Conservation (phyloP, 1,284 basidiomycete species). For the Microbotryum scabiosae region DNA sequence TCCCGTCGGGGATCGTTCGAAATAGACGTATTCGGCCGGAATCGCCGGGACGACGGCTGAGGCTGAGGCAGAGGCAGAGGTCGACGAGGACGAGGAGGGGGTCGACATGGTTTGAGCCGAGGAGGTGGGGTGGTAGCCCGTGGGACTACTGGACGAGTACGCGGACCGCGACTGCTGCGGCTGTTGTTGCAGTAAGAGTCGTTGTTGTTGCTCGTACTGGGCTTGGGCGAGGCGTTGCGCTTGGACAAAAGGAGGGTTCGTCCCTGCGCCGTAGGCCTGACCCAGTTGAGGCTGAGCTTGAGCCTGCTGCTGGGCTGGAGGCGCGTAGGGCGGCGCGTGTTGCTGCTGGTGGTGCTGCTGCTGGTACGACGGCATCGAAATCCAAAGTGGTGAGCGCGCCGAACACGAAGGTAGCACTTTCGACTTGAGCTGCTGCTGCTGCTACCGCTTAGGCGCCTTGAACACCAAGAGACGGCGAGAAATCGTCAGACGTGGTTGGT, state of each 20-base stretch:
- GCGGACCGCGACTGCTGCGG: constrained; percentile 8
- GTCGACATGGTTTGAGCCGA: constrained; percentile 2
- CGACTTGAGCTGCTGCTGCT: too few relatives aligned
- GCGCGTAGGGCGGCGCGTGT: not conserved
- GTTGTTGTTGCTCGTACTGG: constrained; percentile 9
- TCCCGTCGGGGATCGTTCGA: constrained; percentile 72
- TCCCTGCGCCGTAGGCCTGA: constrained; percentile 16
- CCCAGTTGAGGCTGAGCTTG: constrained; percentile 8
- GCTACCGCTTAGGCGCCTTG: too few relatives aligned
- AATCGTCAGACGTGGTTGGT: too few relatives aligned
- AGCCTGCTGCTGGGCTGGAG: not conserved
- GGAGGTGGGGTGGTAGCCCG: constrained; percentile 6
- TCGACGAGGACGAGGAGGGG: constrained; percentile 1
- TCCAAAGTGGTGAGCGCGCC: too few relatives aligned
- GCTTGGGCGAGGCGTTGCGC: constrained; percentile 11
- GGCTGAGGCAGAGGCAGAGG: not conserved
- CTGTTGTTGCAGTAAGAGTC: constrained; percentile 9
- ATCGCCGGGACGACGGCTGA: constrained; percentile 18
- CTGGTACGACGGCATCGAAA: not conserved
- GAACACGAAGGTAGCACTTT: too few relatives aligned
- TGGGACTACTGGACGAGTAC: not conserved
- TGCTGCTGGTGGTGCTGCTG: not conserved
- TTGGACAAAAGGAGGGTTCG: constrained; percentile 22
- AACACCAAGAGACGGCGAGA: too few relatives aligned
- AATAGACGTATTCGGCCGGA: constrained; percentile 79